Percentiles rank a stretch among this genome's conserved stretches.
Conservation (phyloP, 2,329 filamentous ascomycete genomes). For the Lachnellula subtilissima region DNA sequence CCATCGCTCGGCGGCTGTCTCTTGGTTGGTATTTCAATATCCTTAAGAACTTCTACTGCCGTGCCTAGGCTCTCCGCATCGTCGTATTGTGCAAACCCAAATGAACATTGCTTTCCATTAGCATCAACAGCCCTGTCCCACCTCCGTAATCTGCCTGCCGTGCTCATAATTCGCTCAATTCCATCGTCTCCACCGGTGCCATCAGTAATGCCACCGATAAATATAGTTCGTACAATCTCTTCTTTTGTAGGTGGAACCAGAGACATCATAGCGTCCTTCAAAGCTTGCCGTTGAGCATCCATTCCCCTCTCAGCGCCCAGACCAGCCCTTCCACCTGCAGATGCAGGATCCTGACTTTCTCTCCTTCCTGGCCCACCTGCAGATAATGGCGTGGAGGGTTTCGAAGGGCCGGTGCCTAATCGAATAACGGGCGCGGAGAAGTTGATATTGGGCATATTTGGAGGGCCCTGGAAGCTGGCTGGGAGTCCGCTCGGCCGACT, state of each 20-base stretch:
- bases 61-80: conserved; percentile 82
- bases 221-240: conserved; percentile 87
- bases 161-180: conserved; percentile 70
- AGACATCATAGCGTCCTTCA: conserved; percentile 64
- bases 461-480: conserved; percentile 78
- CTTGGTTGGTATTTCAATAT: conserved; percentile 76
- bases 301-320: conserved; percentile 42
- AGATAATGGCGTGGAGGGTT: conserved; percentile 42
- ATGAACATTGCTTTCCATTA: conserved; percentile 77
- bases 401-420: conserved; percentile 72
- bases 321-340: conserved; percentile 35
- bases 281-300: conserved; percentile 61
- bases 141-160: conserved; percentile 73
- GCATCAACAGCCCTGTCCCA: conserved; percentile 76
- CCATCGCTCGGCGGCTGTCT: conserved; percentile 54
- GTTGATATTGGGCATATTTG: conserved; percentile 96
- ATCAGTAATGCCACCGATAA: conserved; percentile 80
- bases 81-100: conserved; percentile 95
- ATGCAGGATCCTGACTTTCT: conserved; percentile 39
- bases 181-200: conserved; percentile 71
- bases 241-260: conserved; percentile 80
- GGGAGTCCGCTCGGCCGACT: conserved; percentile 78
- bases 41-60: conserved; percentile 77
- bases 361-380: conserved; percentile 40
- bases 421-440: conserved; percentile 96